phyloP scores from a whole-genome alignment of 495 filamentous ascomycete species.

The Tuber borchii region DNA sequence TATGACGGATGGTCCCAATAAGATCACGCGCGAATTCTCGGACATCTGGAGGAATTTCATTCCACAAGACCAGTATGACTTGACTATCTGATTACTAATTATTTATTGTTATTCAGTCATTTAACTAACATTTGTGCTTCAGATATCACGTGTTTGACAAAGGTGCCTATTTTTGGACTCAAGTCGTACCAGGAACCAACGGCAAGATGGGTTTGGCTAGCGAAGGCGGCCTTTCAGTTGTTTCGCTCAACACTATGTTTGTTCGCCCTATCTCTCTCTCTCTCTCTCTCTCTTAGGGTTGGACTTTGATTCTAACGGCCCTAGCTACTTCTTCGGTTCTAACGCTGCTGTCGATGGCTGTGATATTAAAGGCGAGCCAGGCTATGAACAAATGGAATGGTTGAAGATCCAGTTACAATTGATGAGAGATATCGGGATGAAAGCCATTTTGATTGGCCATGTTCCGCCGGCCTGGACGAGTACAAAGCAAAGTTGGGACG shows the following conservation, averaged over 20 bases:
- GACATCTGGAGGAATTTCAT: constrained; percentile 80
- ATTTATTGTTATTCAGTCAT: not conserved
- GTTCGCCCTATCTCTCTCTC: constrained; percentile 11
- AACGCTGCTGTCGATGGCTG: constrained; percentile 93
- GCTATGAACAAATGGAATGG: constrained; percentile 95
- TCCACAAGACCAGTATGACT: constrained; percentile 65
- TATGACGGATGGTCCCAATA: constrained; percentile 73
- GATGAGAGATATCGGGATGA: constrained; percentile 76
- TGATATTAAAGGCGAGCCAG: constrained; percentile 65
- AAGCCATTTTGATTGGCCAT: constrained; percentile 90
- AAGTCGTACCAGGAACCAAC: constrained; percentile 72
- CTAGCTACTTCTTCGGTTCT: constrained; percentile 75
- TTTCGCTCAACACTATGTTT: constrained; percentile 85
- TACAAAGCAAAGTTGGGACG: constrained; percentile 80
- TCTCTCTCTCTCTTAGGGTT: not conserved
- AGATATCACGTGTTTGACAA: constrained; percentile 74
- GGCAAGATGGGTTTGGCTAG: constrained; percentile 34
- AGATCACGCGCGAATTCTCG: constrained; percentile 65
- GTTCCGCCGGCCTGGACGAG: constrained; percentile 81
- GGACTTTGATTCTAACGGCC: constrained; percentile 22
- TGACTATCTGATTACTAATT: not conserved
- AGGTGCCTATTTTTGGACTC: constrained; percentile 89
- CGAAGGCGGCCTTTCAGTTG: constrained; percentile 59
- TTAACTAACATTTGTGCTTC: not conserved
- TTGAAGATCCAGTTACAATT: constrained; percentile 82